Conservation (phyloP, 1,284 basidiomycete genomes). For the Erythrobasidium hasegawianum region DNA sequence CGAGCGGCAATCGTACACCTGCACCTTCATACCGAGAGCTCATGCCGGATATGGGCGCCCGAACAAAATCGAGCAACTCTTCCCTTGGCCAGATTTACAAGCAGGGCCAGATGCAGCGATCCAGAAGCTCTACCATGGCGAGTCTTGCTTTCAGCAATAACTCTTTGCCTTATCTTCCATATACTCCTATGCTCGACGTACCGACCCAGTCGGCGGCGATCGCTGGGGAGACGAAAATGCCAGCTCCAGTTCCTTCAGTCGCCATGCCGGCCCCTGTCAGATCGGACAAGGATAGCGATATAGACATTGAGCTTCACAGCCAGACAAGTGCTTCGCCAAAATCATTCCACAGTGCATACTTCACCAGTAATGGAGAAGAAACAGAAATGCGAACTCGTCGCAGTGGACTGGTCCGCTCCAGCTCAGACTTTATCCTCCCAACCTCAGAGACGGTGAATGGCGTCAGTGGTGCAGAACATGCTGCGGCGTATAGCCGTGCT, state of each 20-base stretch:
- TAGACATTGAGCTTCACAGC: neutral
- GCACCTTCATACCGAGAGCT: slow-evolving; percentile 10
- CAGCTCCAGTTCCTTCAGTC: slow-evolving; percentile 13
- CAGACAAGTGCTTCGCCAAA: neutral
- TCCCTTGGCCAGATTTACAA: neutral
- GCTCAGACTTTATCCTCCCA: slow-evolving; percentile 6
- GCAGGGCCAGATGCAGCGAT: neutral
- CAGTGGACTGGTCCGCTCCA: slow-evolving; percentile 2
- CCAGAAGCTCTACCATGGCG: slow-evolving; percentile 15
- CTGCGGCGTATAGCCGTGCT: neutral
- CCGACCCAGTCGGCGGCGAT: neutral
- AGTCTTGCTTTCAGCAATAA: slow-evolving; percentile 11
- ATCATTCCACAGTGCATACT: neutral
- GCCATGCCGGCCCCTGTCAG: neutral
- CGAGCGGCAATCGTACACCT: slow-evolving; percentile 2
- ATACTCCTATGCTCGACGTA: slow-evolving; percentile 29
- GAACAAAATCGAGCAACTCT: neutral
- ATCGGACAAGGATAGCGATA: neutral
- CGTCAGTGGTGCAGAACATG: neutral
- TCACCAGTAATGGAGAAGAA: neutral
- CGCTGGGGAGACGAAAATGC: neutral
- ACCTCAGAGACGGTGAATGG: neutral
- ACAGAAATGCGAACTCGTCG: slow-evolving; percentile 1
- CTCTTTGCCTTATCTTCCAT: slow-evolving; percentile 25
- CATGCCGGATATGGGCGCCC: neutral